Conservation (phyloP, 2,329 filamentous ascomycete species). For the Ceratocystis harringtonii region DNA sequence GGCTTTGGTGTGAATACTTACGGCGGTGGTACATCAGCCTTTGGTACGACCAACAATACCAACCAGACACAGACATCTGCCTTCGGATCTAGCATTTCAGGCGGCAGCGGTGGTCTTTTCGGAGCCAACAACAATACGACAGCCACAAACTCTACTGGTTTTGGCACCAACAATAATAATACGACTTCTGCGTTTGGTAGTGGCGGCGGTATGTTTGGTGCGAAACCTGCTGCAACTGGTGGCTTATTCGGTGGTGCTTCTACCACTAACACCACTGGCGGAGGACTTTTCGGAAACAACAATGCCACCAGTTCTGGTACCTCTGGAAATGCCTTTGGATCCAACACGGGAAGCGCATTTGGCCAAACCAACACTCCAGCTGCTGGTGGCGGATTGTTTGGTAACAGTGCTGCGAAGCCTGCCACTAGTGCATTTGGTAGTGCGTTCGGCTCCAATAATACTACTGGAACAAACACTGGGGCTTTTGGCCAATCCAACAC, state of each 20-base stretch:
- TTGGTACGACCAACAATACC: slow-evolving; percentile 21
- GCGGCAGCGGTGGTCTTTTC: slow-evolving; percentile 28
- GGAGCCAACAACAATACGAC: slow-evolving; percentile 23
- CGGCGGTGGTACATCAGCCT: slow-evolving; percentile 24
- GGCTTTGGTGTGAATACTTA: slow-evolving; percentile 58
- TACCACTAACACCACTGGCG: slow-evolving; percentile 19
- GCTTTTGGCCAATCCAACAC: slow-evolving; percentile 24
- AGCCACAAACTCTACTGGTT: slow-evolving; percentile 19
- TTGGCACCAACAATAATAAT: slow-evolving; percentile 21
- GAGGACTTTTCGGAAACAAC: slow-evolving; percentile 24
- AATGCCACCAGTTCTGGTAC: slow-evolving; percentile 19
- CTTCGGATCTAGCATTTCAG: slow-evolving; percentile 24
- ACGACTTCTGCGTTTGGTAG: slow-evolving; percentile 19
- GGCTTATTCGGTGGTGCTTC: slow-evolving; percentile 29
- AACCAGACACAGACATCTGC: slow-evolving; percentile 22
- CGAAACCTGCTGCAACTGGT: slow-evolving; percentile 21
- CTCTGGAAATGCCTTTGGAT: slow-evolving; percentile 17
- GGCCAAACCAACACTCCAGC: slow-evolving; percentile 24
- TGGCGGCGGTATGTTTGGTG: slow-evolving; percentile 28
- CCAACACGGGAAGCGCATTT: slow-evolving; percentile 21
- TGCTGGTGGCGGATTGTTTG: slow-evolving; percentile 24
- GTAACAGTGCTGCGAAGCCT: slow-evolving; percentile 21
- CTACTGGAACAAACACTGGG: slow-evolving; percentile 14
- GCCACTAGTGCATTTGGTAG: slow-evolving; percentile 25
- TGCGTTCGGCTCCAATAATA: slow-evolving; percentile 31